Base-by-base conservation (phyloP, 192 early-diverging fungal genomes). In the Linnemannia zychae region DNA sequence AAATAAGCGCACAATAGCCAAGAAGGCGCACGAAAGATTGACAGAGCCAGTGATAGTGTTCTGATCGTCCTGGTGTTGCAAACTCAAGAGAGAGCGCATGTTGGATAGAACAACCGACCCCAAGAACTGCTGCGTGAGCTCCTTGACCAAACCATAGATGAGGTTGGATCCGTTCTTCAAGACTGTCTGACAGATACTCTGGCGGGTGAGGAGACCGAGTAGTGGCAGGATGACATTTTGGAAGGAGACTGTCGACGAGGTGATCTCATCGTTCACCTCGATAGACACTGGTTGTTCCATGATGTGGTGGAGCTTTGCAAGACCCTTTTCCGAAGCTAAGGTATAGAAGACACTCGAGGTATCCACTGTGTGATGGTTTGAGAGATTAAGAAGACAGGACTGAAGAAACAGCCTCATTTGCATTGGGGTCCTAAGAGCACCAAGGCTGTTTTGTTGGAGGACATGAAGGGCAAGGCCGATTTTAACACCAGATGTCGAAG, bases 181-280 rank as follows among this genome's bases (percentile, higher is more conserved):
- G 48, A 53, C 84, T 5, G 79, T 77, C 18, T 80, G 76, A 28
- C 79, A 80, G 2, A 90, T 36, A 28, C 37, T 72, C 17, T 80
- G 74, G 16, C 89, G 50, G 7, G 85, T 88, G 17, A 90, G 66
- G 7, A 88, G 60, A 13, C 87, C 89, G 18, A 90, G 36, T 11
- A 90, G 70, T 6, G 89, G 89, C 16, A 90, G 31, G 28, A 78
- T 66, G 0, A 87, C 84, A 46, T 48, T 72, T 37, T 88, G 89
- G 37, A 88, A 88, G 28, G 24, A n/a, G 24, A 31, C 12, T 3
- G 11, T 63, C 11, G 28, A 63, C 16, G 89, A 88, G 1, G 77
- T 53, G 3, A 66, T 4, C 5, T 36, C 7, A 7, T 57, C 31
- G 0, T 50, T 81, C 16, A 46, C 81, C 46, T 84, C 76, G 36